Percentiles rank a stretch among this genome's conserved stretches.
Evolutionary conservation across 768 basidiomycete genomes (phyloP).

Genomic region (Phaeolepiota aurea): DNA sequence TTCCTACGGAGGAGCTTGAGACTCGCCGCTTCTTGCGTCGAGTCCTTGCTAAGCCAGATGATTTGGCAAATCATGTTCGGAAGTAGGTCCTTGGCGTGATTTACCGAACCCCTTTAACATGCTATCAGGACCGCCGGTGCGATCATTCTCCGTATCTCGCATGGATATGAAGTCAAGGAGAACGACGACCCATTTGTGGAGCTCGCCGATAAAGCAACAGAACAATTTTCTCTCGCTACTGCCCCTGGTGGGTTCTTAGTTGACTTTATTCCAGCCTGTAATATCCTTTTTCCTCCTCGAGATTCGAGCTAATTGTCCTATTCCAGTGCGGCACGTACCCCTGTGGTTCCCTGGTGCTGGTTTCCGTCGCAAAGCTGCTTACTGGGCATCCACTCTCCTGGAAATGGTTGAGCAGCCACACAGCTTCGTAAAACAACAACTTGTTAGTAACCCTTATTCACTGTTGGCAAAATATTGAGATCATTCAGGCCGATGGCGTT

Average conservation of each 20-base stretch:
- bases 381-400: conserved; percentile 43
- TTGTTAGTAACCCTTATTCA: conserved; percentile 26
- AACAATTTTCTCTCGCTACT: conserved; percentile 45
- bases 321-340: conserved; percentile 48
- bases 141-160: conserved; percentile 41
- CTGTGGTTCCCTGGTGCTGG: conserved; percentile 57
- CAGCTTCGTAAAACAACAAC: conserved; percentile 52
- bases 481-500: conserved; percentile 46
- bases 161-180: conserved; percentile 47
- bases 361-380: conserved; percentile 44
- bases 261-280: conserved; percentile 41
- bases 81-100: conserved; percentile 23
- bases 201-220: conserved; percentile 44
- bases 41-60: conserved; percentile 37
- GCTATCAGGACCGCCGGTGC: conserved; percentile 38
- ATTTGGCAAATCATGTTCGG: conserved; percentile 36
- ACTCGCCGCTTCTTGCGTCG: conserved; percentile 38
- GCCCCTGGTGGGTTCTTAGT: conserved; percentile 45
- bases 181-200: conserved; percentile 41
- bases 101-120: conserved; percentile 5
- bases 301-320: too few relatives aligned
- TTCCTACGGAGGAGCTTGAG: conserved; percentile 35
- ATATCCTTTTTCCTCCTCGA: conserved; percentile 9
- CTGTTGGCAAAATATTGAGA: conserved; percentile 4
- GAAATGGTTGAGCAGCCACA: conserved; percentile 51